Percentiles rank a stretch among this genome's conserved stretches.
phyloP scores from a whole-genome alignment of 2,329 filamentous ascomycete species.

The Verruconis gallopava region DNA sequence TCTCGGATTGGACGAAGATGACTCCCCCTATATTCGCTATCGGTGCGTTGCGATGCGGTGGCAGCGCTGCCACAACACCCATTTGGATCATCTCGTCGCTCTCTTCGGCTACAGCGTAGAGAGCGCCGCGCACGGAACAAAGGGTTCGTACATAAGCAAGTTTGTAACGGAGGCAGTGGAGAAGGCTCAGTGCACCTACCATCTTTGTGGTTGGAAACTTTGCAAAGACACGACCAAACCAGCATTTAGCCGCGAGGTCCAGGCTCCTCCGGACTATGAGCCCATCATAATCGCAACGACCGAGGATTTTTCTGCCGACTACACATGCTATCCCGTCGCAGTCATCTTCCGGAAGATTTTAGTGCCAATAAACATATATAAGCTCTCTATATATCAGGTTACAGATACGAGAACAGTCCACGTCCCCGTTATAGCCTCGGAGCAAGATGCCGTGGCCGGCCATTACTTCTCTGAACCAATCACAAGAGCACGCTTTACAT shows the following conservation, averaged over 20 bases:
- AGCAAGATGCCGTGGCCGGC: no score
- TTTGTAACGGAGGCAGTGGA: neutral
- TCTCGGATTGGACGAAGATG: neutral
- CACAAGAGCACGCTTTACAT: neutral
- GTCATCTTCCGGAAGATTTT: no score
- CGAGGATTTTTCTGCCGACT: no score
- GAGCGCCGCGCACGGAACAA: neutral
- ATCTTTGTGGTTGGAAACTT: neutral
- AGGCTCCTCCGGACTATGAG: neutral
- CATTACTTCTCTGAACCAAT: neutral
- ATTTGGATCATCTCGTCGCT: constrained; percentile 4
- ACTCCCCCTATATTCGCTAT: neutral
- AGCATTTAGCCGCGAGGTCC: neutral
- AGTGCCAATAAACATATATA: no score
- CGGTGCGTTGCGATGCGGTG: neutral
- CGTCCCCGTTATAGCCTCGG: no score
- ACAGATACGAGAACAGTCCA: no score
- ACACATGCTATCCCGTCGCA: no score
- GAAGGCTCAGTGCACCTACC: neutral
- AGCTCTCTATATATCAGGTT: no score
- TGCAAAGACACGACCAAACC: neutral
- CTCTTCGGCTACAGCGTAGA: constrained; percentile 4
- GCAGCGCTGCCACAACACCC: neutral
- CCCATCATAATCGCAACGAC: neutral
- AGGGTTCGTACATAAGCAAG: neutral